A percentile compares a stretch with the other conserved stretches of the same genome.
phyloP scores from a whole-genome alignment of 257 asterid genomes.

The Paraleonurus japonicus region DNA sequence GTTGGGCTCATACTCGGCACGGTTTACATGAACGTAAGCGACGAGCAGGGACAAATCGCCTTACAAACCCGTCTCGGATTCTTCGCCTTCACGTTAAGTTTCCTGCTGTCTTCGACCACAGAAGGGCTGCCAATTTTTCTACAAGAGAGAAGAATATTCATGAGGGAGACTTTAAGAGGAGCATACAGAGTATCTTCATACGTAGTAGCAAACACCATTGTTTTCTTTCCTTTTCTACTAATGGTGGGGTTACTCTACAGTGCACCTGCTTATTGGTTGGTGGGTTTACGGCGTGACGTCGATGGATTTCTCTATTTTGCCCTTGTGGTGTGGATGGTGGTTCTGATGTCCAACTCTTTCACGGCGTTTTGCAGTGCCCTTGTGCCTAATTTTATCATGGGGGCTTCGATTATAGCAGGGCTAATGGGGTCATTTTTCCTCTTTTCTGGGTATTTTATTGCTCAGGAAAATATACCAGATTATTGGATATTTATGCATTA shows the following conservation, averaged over 20 bases:
- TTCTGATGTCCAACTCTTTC: conserved; percentile 76
- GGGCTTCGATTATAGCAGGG: conserved; percentile 79
- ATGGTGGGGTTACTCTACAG: conserved; percentile 57
- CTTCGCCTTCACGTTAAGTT: conserved; percentile 78
- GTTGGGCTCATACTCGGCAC: conserved; percentile 72
- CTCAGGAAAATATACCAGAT: conserved; percentile 52
- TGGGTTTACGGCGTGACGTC: conserved; percentile 55
- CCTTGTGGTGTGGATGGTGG: conserved; percentile 66
- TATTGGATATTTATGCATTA: conserved; percentile 93
- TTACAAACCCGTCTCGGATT: conserved; percentile 69
- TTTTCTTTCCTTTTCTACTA: conserved; percentile 67
- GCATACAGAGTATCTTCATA: conserved; percentile 85
- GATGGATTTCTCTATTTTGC: conserved; percentile 73
- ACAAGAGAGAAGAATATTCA: conserved; percentile 65
- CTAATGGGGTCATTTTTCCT: conserved; percentile 89
- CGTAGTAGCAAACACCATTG: conserved; percentile 66
- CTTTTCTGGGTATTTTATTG: conserved; percentile 81
- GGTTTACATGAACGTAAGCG: conserved; percentile 57
- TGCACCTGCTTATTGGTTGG: conserved; percentile 73
- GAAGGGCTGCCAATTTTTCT: conserved; percentile 85
- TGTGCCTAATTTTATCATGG: conserved; percentile 88
- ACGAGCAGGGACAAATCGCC: conserved; percentile 40
- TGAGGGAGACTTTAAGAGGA: conserved; percentile 69
- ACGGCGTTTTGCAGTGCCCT: conserved; percentile 86
- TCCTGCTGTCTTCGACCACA: conserved; percentile 69